A percentile compares a stretch with the other conserved stretches of the same genome.
phyloP scores from a whole-genome alignment of 2,329 filamentous ascomycete genomes.

The Aureobasidium sp. region DNA sequence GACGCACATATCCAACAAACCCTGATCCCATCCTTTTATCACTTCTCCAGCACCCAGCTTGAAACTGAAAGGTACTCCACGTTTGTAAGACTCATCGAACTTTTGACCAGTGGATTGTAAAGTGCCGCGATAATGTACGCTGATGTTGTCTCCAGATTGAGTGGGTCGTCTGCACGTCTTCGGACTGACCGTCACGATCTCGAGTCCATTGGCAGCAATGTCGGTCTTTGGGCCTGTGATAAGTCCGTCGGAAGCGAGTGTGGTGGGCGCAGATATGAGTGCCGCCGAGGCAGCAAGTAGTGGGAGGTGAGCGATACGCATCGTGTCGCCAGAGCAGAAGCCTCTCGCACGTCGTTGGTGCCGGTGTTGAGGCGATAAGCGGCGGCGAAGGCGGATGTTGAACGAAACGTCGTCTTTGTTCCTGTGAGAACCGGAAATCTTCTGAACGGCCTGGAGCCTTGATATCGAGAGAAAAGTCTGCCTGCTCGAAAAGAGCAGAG shows the following conservation, averaged over 20 bases:
- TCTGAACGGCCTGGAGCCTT: too few relatives aligned
- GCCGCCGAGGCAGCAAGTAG: slow-evolving; percentile 1
- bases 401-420: background rate
- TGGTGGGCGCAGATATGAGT: background rate
- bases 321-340: background rate
- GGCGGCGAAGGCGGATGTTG: background rate
- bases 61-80: slow-evolving; percentile 70
- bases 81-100: slow-evolving; percentile 80
- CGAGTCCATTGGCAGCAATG: slow-evolving; percentile 21
- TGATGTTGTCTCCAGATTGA: slow-evolving; percentile 39
- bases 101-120: slow-evolving; percentile 56
- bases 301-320: background rate
- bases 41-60: slow-evolving; percentile 73
- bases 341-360: background rate
- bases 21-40: slow-evolving; percentile 92
- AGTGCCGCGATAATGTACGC: slow-evolving; percentile 45
- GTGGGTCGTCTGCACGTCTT: slow-evolving; percentile 40
- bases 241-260: background rate
- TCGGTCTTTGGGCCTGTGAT: background rate
- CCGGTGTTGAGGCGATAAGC: background rate
- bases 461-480: background rate
- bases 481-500: background rate
- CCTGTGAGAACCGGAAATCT: too few relatives aligned
- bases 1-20: slow-evolving; percentile 87
- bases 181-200: slow-evolving; percentile 37